Evolutionary conservation across 23 red algal genomes (phyloP).

Genomic region (Gracilaria caudata): DNA sequence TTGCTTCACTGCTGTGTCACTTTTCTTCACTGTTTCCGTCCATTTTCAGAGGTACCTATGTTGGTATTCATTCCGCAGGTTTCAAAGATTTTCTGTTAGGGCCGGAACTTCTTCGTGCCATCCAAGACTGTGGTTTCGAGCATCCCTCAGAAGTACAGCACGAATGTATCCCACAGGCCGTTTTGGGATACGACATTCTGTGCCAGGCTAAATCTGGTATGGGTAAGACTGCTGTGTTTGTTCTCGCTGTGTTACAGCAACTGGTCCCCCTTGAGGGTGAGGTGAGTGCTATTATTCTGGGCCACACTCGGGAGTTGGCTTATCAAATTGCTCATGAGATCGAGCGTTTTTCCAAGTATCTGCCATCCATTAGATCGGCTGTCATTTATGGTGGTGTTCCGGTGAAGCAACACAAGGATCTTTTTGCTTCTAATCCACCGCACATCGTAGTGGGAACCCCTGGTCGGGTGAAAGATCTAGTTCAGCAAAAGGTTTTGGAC

Average conservation of each 20-base stretch:
- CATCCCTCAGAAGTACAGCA: constrained; percentile 97
- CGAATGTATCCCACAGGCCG: constrained; percentile 94
- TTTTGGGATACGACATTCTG: constrained; percentile 89
- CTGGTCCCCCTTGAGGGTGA: constrained; percentile 87
- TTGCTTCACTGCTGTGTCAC: not conserved
- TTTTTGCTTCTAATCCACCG: constrained; percentile 71
- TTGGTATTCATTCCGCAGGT: constrained; percentile 88
- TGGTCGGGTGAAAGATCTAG: constrained; percentile 85
- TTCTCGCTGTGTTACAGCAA: constrained; percentile 89
- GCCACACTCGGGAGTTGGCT: constrained; percentile 95
- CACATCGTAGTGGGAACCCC: constrained; percentile 94
- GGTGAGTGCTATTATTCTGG: constrained; percentile 79
- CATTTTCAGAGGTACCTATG: constrained; percentile 82
- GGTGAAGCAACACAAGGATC: constrained; percentile 87
- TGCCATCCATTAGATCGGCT: constrained; percentile 63
- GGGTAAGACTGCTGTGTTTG: constrained; percentile 99
- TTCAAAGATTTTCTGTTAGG: constrained; percentile 95
- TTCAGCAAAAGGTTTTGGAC: constrained; percentile 75
- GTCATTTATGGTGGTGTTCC: constrained; percentile 97
- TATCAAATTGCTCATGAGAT: constrained; percentile 98
- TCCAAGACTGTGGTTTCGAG: constrained; percentile 99
- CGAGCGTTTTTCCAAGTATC: constrained; percentile 97
- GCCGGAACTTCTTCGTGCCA: constrained; percentile 93
- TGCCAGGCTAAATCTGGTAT: constrained; percentile 98
- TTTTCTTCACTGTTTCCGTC: not conserved